Base-by-base conservation (phyloP, 768 basidiomycete genomes). In the Russula sp. region DNA sequence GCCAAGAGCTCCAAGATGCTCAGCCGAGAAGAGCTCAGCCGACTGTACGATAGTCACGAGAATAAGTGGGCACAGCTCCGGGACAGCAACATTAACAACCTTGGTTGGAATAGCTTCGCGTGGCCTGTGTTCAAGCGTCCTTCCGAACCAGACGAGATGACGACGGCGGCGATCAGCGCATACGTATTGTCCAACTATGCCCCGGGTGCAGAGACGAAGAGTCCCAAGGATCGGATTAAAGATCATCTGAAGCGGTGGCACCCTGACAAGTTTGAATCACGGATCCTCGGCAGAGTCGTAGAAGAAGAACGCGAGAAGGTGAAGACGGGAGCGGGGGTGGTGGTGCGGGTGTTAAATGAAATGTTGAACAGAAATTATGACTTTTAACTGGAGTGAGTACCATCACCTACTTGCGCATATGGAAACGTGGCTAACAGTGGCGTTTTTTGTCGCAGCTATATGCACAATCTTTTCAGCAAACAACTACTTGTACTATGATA, bases 91-190 rank as follows among this genome's bases (percentile, higher is more conserved):
- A 76, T 78, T 60, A 73, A 74, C 49, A 76, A 78, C 60, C 75
- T 89, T 63, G 78, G 76, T 40, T 90, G 88, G 89, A 77, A 79
- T 34, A 79, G 81, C 69, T 85, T 91, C 70, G 89, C 89, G 10
- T 91, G 89, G 89, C 89, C 90, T 1, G 79, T 85, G 77, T 76
- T 85, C 72, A 83, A 79, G 71, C 74, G 76, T 51, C 85, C 88
- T 7, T 77, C 72, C 38, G 73, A 70, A 51, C 82, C 85, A 7
- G 88, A 88, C 40, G 86, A 88, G 11, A 79, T 90, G 67, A 85
- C 84, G 5, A 75, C 79, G 5, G 67, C 73, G 3, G 81, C 79
- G 11, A 81, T 91, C 69, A 77, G 78, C 50, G 81, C 83, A 36
- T 90, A 90, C 68, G 79, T 90, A 70, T 75, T 83, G 61, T 85